A percentile compares a stretch with the other conserved stretches of the same genome.
Conservation (phyloP, 257 asterid species). For the Echites panduratus region DNA sequence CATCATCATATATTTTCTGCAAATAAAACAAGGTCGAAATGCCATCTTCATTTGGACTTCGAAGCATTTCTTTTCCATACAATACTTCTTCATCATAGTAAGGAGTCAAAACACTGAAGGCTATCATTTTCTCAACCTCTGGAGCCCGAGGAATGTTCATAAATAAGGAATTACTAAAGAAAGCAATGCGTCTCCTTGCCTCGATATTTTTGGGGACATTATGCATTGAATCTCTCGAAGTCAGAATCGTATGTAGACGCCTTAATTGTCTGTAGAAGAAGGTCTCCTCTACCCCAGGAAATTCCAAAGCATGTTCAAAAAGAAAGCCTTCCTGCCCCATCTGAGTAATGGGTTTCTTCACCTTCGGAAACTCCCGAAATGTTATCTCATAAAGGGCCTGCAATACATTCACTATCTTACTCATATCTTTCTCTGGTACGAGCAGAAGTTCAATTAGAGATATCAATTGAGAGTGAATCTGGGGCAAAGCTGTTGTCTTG, state of each 20-base stretch:
- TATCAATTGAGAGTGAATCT: slow-evolving; percentile 48
- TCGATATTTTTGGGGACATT: slow-evolving; percentile 68
- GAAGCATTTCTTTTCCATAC: slow-evolving; percentile 70
- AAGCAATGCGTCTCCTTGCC: slow-evolving; percentile 73
- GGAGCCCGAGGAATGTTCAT: slow-evolving; percentile 98
- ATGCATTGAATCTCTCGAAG: slow-evolving; percentile 76
- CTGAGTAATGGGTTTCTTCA: slow-evolving; percentile 51
- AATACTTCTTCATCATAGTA: slow-evolving; percentile 89
- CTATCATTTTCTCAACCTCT: slow-evolving; percentile 88
- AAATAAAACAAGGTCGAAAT: slow-evolving; percentile 75
- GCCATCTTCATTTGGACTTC: slow-evolving; percentile 88
- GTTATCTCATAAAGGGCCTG: slow-evolving; percentile 85
- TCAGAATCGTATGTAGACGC: slow-evolving; percentile 67
- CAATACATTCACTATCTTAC: slow-evolving; percentile 53
- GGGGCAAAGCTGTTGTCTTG: slow-evolving; percentile 45
- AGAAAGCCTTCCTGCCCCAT: slow-evolving; percentile 71
- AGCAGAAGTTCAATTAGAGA: slow-evolving; percentile 59
- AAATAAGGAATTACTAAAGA: slow-evolving; percentile 89
- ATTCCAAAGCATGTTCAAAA: slow-evolving; percentile 54
- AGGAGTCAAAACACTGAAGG: slow-evolving; percentile 94
- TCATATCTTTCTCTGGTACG: slow-evolving; percentile 40
- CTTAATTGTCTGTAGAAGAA: slow-evolving; percentile 72
- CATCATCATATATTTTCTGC: slow-evolving; percentile 79
- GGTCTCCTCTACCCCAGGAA: slow-evolving; percentile 54
- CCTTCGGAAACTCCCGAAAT: slow-evolving; percentile 58